A percentile compares a stretch with the other conserved stretches of the same genome.
Evolutionary conservation across 352 stramenopile genomes (phyloP).

Genomic region (Phytophthora sojae): DNA sequence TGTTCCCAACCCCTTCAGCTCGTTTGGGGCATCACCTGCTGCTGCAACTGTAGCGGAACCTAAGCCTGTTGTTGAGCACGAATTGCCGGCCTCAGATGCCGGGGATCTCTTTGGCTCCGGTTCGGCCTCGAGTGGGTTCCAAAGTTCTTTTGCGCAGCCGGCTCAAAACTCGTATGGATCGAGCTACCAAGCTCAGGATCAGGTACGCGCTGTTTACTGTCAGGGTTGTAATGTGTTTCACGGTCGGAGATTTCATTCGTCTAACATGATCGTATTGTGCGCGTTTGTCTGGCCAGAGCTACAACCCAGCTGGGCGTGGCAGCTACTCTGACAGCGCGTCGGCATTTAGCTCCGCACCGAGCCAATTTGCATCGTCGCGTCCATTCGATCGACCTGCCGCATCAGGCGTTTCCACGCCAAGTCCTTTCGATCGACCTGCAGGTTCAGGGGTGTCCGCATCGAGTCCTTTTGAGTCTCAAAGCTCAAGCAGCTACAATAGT

Average conservation of each 20-base stretch:
- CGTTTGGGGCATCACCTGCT: constrained; percentile 36
- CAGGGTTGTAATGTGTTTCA: background rate
- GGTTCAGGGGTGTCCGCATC: constrained; percentile 1
- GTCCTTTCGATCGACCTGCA: constrained; percentile 29
- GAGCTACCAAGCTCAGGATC: constrained; percentile 46
- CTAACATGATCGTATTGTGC: background rate
- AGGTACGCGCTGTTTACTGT: constrained; percentile 37
- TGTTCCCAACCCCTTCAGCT: constrained; percentile 64
- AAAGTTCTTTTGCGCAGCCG: constrained; percentile 43
- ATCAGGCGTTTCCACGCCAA: constrained; percentile 13
- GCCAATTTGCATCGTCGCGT: constrained; percentile 25
- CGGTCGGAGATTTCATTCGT: background rate
- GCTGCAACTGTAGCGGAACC: constrained; percentile 9
- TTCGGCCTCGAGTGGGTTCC: constrained; percentile 39
- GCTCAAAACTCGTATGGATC: constrained; percentile 34
- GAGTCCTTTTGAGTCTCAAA: constrained; percentile 29
- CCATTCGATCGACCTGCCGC: constrained; percentile 26
- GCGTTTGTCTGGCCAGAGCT: constrained; percentile 23
- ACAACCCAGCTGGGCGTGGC: constrained; percentile 24
- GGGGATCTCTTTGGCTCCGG: constrained; percentile 63
- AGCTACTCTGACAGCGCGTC: constrained; percentile 15
- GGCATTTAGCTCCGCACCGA: constrained; percentile 14
- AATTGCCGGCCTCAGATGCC: constrained; percentile 62
- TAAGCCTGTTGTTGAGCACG: constrained; percentile 43
- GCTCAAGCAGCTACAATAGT: constrained; percentile 17